phyloP scores from a whole-genome alignment of 305 asterid genomes.

The Solanum hybrid region DNA sequence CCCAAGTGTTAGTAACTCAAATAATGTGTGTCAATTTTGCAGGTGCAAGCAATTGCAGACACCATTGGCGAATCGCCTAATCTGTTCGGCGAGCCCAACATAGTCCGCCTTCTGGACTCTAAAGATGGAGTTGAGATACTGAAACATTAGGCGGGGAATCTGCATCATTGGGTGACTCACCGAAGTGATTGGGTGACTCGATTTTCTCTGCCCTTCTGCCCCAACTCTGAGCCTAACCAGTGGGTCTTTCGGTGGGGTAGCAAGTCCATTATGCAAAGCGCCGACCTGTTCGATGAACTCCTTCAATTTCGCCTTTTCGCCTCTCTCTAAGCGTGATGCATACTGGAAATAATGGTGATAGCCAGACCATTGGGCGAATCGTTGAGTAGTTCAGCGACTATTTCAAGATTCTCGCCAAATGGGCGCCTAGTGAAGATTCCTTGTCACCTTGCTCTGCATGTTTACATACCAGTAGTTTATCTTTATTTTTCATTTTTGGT shows the following conservation, averaged over 20 bases:
- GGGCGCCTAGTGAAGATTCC: no score
- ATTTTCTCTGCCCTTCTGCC: not conserved
- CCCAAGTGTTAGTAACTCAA: not conserved
- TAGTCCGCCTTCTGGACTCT: not conserved
- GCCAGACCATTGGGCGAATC: no score
- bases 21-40: not conserved
- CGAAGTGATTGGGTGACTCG: not conserved
- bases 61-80: not conserved
- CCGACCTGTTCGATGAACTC: not conserved
- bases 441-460: no score
- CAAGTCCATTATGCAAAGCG: not conserved
- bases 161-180: not conserved
- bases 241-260: not conserved
- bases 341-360: no score
- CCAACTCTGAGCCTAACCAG: not conserved
- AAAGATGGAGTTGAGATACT: not conserved
- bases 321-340: not conserved
- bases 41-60: not conserved
- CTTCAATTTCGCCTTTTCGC: fast-evolving
- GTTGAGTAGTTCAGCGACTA: not conserved
- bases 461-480: no score
- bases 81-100: not conserved
- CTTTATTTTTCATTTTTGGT: no score
- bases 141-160: not conserved
- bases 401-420: no score